Conservation (phyloP, 352 stramenopile genomes). For the Pythium rhizo-oryzae region DNA sequence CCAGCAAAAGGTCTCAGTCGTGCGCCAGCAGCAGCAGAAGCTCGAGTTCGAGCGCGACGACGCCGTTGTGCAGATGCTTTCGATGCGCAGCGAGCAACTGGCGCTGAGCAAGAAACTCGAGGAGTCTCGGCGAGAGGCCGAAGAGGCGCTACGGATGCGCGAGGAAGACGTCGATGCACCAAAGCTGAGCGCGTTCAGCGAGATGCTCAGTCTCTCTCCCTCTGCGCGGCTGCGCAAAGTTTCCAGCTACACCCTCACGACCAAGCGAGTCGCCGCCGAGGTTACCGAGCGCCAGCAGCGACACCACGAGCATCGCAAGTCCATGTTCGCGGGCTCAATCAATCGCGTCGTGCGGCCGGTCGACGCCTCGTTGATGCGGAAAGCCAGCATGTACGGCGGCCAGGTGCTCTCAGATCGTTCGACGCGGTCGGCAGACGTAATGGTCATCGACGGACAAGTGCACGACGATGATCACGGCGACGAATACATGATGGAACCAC, state of each 20-base stretch:
- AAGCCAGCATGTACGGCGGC: constrained; percentile 20
- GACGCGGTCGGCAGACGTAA: constrained; percentile 3
- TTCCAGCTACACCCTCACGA: constrained; percentile 31
- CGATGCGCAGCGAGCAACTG: constrained; percentile 41
- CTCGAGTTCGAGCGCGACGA: constrained; percentile 62
- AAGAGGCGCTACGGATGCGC: constrained; percentile 59
- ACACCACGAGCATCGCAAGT: constrained; percentile 26
- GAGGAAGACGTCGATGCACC: constrained; percentile 71
- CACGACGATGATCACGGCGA: constrained; percentile 16
- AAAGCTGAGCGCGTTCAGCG: constrained; percentile 48
- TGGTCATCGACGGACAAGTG: constrained; percentile 13
- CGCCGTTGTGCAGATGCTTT: constrained; percentile 43
- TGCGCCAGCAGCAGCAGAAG: constrained; percentile 51
- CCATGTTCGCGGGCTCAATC: constrained; percentile 26
- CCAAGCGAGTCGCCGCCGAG: constrained; percentile 21
- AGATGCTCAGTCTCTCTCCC: constrained; percentile 31
- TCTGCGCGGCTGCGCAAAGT: constrained; percentile 8
- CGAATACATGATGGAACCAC: constrained; percentile 26
- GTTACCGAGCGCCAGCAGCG: constrained; percentile 15
- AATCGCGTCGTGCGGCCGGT: constrained; percentile 18
- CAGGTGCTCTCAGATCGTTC: constrained; percentile 10
- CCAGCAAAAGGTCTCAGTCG: constrained; percentile 50
- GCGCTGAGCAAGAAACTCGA: constrained; percentile 42
- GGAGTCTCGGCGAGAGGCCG: constrained; percentile 43
- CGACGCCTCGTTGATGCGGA: constrained; percentile 19